A percentile compares a stretch with the other conserved stretches of the same genome.
Evolutionary conservation across 768 basidiomycete species (phyloP).

Genomic region (Podaxis sp.): DNA sequence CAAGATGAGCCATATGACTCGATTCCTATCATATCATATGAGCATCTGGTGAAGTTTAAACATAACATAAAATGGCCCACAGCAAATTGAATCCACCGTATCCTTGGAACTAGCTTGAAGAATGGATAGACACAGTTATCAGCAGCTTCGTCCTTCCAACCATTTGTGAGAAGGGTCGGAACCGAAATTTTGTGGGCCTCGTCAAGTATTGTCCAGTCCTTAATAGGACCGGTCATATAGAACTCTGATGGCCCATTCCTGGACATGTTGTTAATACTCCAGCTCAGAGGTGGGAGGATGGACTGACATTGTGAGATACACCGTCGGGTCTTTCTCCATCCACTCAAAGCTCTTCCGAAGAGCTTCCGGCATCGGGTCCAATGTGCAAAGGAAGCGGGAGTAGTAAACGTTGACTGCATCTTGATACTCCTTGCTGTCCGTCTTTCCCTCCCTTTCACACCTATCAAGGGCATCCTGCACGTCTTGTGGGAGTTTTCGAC

Average conservation of each 20-base stretch:
- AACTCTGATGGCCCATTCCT: constrained; percentile 45
- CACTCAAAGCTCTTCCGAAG: constrained; percentile 31
- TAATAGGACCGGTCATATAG: constrained; percentile 37
- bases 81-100: constrained; percentile 46
- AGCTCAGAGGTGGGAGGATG: neutral
- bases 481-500: constrained; percentile 36
- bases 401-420: constrained; percentile 42
- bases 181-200: constrained; percentile 40
- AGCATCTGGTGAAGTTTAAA: neutral
- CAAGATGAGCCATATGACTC: constrained; percentile 43
- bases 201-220: constrained; percentile 45
- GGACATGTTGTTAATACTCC: neutral
- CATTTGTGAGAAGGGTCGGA: constrained; percentile 43
- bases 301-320: constrained; percentile 46
- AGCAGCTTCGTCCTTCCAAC: constrained; percentile 39
- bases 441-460: constrained; percentile 47
- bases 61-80: constrained; percentile 8
- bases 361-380: constrained; percentile 45
- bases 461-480: constrained; percentile 38
- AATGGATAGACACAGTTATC: constrained; percentile 37
- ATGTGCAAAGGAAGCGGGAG: constrained; percentile 39
- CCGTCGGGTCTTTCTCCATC: constrained; percentile 45
- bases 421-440: constrained; percentile 43
- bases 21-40: constrained; percentile 23
- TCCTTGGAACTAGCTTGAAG: constrained; percentile 38